These are phyloP conservation scores for Penicillium robsamsonii DNA, from an alignment of 495 filamentous ascomycete species.

Conservation along the genomic window DNA sequence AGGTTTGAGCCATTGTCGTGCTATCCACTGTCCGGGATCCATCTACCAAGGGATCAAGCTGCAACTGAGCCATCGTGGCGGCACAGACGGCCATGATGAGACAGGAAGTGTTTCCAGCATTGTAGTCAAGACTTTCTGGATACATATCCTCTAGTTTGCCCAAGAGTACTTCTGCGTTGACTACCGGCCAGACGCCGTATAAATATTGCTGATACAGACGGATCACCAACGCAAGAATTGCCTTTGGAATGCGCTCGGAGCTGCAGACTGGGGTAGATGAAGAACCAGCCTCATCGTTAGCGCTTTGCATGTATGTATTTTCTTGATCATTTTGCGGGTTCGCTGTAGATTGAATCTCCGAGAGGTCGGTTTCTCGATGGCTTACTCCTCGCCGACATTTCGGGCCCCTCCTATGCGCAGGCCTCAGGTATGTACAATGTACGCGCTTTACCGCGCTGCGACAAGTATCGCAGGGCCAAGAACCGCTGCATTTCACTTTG, in stretches of 20 bases:
- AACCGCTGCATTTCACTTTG: constrained; percentile 35
- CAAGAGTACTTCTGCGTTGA: constrained; percentile 23
- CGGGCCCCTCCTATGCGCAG: constrained; percentile 30
- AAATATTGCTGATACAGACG: constrained; percentile 27
- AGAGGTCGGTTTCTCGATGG: not conserved
- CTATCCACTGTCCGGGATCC: constrained; percentile 16
- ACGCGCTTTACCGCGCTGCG: constrained; percentile 19
- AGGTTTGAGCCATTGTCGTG: constrained; percentile 22
- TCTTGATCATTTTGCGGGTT: not conserved
- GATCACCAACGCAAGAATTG: constrained; percentile 16
- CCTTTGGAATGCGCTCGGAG: constrained; percentile 12
- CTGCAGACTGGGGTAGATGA: not conserved
- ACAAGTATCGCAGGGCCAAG: constrained; percentile 34
- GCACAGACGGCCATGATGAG: constrained; percentile 31
- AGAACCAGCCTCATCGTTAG: not conserved
- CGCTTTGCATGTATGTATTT: not conserved
- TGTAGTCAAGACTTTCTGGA: not conserved
- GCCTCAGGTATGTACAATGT: constrained; percentile 32
- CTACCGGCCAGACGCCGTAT: constrained; percentile 35
- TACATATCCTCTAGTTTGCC: constrained; percentile 18
- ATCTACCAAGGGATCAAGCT: constrained; percentile 22
- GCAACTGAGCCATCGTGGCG: constrained; percentile 35
- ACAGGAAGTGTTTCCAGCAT: constrained; percentile 15
- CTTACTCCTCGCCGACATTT: constrained; percentile 22
- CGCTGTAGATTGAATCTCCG: not conserved